Evolutionary conservation across 176 grass and related monocot species (phyloP), one percentile per base, ranked within the genome.

Genomic region (Oryza glaberrima): DNA sequence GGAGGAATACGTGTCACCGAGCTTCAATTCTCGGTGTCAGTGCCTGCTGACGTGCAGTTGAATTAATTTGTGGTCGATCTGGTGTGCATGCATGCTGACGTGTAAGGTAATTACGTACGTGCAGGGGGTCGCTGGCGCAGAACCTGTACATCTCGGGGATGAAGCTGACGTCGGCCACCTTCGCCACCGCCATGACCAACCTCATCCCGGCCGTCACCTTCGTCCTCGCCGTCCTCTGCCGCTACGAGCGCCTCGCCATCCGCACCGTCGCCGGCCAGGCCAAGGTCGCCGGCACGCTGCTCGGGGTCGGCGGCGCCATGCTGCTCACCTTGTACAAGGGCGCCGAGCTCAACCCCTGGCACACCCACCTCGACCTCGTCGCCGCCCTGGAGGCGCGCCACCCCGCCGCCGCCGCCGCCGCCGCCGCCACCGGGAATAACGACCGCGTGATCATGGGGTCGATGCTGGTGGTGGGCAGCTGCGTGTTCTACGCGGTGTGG

Each of bases 301-400:
- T 94, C 11, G 88, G 96, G 35, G 79, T 99, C 56, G 90, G 86
- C 4, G 96, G 96, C 10, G 96, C 96, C 68, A 94, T 99, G 96
- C 80, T 99, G 1, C 96, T 99, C 46, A 94, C 94, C 51, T 92
- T 99, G 40, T 99, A 91, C 91, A 96, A 92, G 88, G 96, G 96
- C 46, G 67, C 81, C 0, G 86, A 87, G 43, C 65, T 99, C 75
- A 85, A 72, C 9, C 76, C 90, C 0, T 94, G 96, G 93, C 8
- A 28, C 16, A 92, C 70, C 47, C 23, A 80, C 75, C 10, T 96
- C 20, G 48, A 96, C 84, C 91, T 99, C 14, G 32, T 77, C 3
- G 81, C 80, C 4, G 14, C 61, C 28, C 61, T 81, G 15, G 4
- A 52, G 10, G 19, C 78, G 65, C 79, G 69, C 65, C 54, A 70